These are phyloP conservation scores for Stemphylium beticola DNA, from an alignment of 2,329 filamentous ascomycete genomes.

Conservation along the genomic window DNA sequence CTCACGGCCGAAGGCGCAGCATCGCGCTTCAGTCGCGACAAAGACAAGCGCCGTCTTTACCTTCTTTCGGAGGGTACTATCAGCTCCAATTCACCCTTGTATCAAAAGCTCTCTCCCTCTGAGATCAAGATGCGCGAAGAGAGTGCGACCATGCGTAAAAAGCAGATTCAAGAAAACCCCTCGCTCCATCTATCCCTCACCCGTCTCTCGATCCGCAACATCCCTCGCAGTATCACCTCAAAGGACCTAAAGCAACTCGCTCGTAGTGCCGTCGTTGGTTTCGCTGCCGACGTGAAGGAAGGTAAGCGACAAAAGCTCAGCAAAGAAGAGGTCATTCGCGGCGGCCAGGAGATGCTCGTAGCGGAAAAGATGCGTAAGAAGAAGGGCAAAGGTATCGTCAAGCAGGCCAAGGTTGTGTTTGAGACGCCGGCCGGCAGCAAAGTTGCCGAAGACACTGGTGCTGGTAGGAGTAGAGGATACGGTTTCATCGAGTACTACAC, in stretches of 20 bases:
- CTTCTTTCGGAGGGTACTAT: conserved; percentile 88
- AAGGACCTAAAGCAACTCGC: conserved; percentile 93
- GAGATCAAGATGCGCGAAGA: conserved; percentile 89
- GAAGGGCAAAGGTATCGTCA: conserved; percentile 86
- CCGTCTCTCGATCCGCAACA: conserved; percentile 87
- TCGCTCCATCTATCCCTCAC: conserved; percentile 87
- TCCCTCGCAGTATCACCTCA: conserved; percentile 80
- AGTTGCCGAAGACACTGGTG: conserved; percentile 75
- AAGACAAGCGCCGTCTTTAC: conserved; percentile 89
- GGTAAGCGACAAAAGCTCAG: conserved; percentile 78
- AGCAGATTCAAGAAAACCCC: conserved; percentile 88
- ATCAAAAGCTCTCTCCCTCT: conserved; percentile 73
- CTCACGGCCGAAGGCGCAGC: conserved; percentile 73
- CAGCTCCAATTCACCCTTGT: conserved; percentile 75
- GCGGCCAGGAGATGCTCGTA: conserved; percentile 78
- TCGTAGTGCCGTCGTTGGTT: conserved; percentile 89
- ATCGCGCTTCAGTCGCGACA: conserved; percentile 70
- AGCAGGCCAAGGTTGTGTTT: conserved; percentile 93
- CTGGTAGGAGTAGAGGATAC: conserved; percentile 87
- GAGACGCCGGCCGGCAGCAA: conserved; percentile 87
- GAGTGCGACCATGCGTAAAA: conserved; percentile 85
- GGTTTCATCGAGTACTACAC: conserved; percentile 97
- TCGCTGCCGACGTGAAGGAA: conserved; percentile 85
- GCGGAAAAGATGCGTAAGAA: conserved; percentile 80
- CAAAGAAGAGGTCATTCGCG: conserved; percentile 85